Conservation (phyloP, 129 eudicot species). For the Glebionis coronaria region DNA sequence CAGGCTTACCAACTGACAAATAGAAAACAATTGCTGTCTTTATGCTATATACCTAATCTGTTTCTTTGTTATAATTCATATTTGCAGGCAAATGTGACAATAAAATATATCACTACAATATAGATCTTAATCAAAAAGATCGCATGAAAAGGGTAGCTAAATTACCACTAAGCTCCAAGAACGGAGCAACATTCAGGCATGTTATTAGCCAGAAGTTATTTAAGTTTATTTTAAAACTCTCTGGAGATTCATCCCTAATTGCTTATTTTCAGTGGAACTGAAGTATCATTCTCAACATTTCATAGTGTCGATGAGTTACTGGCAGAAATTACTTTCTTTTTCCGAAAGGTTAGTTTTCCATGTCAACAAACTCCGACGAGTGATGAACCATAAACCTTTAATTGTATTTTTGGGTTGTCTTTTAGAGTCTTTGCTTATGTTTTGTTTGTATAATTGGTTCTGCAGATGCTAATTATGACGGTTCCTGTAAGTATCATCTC, state of each 20-base stretch:
- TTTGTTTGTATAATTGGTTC: constrained; percentile 27
- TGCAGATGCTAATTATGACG: constrained; percentile 69
- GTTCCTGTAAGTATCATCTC: constrained; percentile 57
- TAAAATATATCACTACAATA: constrained; percentile 52
- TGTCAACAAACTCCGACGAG: neutral
- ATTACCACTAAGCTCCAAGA: constrained; percentile 56
- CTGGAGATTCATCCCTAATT: constrained; percentile 7
- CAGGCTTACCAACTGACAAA: constrained; percentile 2
- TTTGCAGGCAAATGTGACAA: constrained; percentile 53
- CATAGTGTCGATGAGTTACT: constrained; percentile 41
- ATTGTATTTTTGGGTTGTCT: constrained; percentile 1
- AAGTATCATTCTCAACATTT: constrained; percentile 55
- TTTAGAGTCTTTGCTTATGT: neutral
- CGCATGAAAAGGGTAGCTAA: constrained; percentile 41
- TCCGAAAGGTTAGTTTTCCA: constrained; percentile 53
- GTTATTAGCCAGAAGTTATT: constrained; percentile 13
- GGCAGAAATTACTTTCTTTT: constrained; percentile 41
- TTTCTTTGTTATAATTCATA: constrained; percentile 1
- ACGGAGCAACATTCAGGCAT: constrained; percentile 82
- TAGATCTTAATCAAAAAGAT: constrained; percentile 60
- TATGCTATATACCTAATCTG: constrained; percentile 15
- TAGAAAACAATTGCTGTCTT: constrained; percentile 2
- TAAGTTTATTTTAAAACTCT: neutral
- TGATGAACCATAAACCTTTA: neutral
- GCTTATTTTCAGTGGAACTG: constrained; percentile 70